Evolutionary conservation across 306 rosid genomes (phyloP), one percentile per base, ranked within the genome.

Genomic region (Quercus ilex): DNA sequence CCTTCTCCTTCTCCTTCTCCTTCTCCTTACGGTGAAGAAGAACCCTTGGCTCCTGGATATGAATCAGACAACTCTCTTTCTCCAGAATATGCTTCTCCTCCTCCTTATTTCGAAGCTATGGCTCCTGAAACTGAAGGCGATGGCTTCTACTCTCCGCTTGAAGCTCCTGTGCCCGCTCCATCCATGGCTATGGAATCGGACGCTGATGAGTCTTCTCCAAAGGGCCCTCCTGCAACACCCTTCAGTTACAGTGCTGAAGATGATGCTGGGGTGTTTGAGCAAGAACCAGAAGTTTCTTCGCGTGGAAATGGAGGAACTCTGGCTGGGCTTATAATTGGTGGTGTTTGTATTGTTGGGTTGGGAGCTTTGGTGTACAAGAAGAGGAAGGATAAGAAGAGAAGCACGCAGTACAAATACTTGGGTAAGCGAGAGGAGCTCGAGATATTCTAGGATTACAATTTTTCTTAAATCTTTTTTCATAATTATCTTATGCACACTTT

Each of bases 331-430:
- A 74, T 65, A 9, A 52, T 79, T 4, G 81, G 78, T 18, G 80
- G 69, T 0, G 55, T 81, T 31, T 84, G 88, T 71, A 55, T 87
- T 19, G 71, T 77, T 28, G 86, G 84, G 49, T 80, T 87, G 78
- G 88, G 83, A 62, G 86, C 77, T 17, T 70, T 79, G 19, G 67
- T 55, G 71, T 81, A 12, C 79, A 73, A 62, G 28, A 81, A 46
- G 63, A 69, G 78, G 73, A 73, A 73, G 76, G 17, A 53, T 2
- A 46, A 5, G 63, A 80, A 41, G 53, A 68, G 41, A 11, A 58
- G 26, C 62, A 10, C 28, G 0, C 25, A 74, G 52, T 75, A 67
- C 31, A 56, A 56, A n/a, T 2, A n/a, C 62, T 19, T 56, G 62
- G 62, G 25, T n/a, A n/a, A 56, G 26, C 21, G 62, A n/a, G 62